Base-by-base conservation (phyloP, 352 stramenopile genomes). In the Globisporangium solare region DNA sequence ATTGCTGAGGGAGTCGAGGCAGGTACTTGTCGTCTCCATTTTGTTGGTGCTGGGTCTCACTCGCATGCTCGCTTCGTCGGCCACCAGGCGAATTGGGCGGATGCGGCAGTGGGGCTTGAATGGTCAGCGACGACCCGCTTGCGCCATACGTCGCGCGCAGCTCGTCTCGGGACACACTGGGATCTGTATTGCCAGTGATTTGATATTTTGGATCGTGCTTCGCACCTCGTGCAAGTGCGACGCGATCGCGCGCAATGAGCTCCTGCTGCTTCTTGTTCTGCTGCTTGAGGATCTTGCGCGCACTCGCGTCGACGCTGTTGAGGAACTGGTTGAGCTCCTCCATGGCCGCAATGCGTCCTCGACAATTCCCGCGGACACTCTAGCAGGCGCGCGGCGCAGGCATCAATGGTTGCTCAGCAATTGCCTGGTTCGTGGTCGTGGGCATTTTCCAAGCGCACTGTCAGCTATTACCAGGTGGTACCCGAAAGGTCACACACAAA, bases 311-410 rank as follows among this genome's bases (percentile, higher is more conserved):
- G 51, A 92, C 81, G 51, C 68, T 88, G 61, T 86, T 86, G 53
- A 91, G 69, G 61, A 92, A 92, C 70, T 86, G 80, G 21, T 79
- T 83, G 46, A 92, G 67, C 49, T 94, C 81, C 43, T 92, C 78
- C 78, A 88, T 87, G 27, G 18, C 18, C 6, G 7, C 24, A 27
- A 27, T 20, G 47, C 47, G 7, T 37, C 20, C 22, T 18, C 21
- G 7, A 51, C 24, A 27, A 27, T 27, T 5, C 2, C 24, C 2
- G 24, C 24, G 24, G 24, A 27, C 24, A 27, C 24, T 27, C 24
- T 27, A 27, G 5, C 24, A 27, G 24, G 24, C 24, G 5, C 24
- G 24, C 24, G 24, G 24, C 24, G 24, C 24, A 27, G 24, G 24
- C 24, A 27, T 27, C 2, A 27, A 27, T 27, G 24, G 24, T 5